These are phyloP conservation scores for Tetragonia tetragonoides DNA, from an alignment of 148 eudicot species.

Conservation along the genomic window DNA sequence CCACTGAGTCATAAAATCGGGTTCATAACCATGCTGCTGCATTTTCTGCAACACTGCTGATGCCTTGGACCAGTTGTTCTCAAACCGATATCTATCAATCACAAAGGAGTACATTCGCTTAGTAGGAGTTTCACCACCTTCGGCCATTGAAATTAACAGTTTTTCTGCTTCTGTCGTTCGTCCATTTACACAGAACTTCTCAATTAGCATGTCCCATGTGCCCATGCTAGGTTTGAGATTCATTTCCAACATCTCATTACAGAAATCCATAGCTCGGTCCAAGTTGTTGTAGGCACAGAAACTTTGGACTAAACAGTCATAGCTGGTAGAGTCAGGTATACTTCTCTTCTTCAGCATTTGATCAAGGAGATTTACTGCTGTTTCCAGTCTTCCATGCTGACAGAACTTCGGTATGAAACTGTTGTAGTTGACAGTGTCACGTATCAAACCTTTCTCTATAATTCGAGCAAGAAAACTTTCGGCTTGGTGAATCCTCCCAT, in stretches of 20 bases:
- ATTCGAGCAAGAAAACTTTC: conserved; percentile 43
- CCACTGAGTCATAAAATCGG: conserved; percentile 82
- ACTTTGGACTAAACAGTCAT: conserved; percentile 50
- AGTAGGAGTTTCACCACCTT: conserved; percentile 52
- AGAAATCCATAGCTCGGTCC: conserved; percentile 53
- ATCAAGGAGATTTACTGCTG: conserved; percentile 56
- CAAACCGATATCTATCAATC: conserved; percentile 43
- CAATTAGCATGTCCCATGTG: conserved; percentile 51
- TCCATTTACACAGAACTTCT: conserved; percentile 41
- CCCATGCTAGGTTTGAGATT: conserved; percentile 46
- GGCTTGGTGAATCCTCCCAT: conserved; percentile 46
- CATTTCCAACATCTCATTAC: conserved; percentile 62
- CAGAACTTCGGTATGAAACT: conserved; percentile 50
- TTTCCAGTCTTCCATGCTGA: conserved; percentile 35
- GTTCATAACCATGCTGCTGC: conserved; percentile 74
- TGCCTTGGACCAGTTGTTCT: conserved; percentile 58
- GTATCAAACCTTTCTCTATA: conserved; percentile 34
- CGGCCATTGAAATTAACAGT: conserved; percentile 32
- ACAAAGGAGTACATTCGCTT: conserved; percentile 49
- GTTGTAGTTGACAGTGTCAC: conserved; percentile 42
- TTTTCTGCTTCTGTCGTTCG: conserved; percentile 8
- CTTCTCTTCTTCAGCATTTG: conserved; percentile 49
- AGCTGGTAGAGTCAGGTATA: conserved; percentile 45
- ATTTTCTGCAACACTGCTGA: conserved; percentile 51
- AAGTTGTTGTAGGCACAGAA: conserved; percentile 36